These are phyloP conservation scores for Nicotiana sylvestris DNA, from an alignment of 257 asterid species.

Conservation along the genomic window DNA sequence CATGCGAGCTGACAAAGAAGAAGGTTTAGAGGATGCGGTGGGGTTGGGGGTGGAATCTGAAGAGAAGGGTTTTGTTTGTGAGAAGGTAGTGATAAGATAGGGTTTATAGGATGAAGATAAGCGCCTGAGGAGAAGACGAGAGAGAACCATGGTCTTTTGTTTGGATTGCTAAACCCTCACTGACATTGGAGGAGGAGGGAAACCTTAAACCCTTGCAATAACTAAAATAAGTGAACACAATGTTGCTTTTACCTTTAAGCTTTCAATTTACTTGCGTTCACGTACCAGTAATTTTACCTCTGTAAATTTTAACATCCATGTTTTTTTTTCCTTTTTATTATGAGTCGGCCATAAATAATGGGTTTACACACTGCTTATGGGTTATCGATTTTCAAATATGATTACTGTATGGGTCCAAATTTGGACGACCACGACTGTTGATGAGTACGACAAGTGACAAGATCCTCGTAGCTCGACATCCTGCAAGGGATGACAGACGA, in stretches of 20 bases:
- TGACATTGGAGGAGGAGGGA: not conserved
- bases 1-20: conserved; percentile 83
- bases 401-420: no score
- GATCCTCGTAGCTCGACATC: no score
- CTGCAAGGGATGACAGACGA: no score
- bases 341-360: not conserved
- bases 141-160: not conserved
- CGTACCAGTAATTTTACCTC: not conserved
- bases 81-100: conserved; percentile 20
- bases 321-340: no score
- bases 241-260: not conserved
- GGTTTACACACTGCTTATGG: not conserved
- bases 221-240: not conserved
- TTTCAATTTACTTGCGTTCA: not conserved
- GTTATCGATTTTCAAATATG: no score
- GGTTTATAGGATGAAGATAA: conserved; percentile 22
- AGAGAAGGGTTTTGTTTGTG: conserved; percentile 25
- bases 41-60: conserved; percentile 21
- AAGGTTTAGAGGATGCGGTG: conserved; percentile 43
- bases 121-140: conserved; percentile 39
- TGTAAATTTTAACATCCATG: not conserved
- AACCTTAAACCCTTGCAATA: conserved; percentile 4
- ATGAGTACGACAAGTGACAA: no score
- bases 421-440: no score
- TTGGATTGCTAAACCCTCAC: not conserved